Conservation (phyloP, 2,329 filamentous ascomycete species). For the Thielaviopsis euricoi region DNA sequence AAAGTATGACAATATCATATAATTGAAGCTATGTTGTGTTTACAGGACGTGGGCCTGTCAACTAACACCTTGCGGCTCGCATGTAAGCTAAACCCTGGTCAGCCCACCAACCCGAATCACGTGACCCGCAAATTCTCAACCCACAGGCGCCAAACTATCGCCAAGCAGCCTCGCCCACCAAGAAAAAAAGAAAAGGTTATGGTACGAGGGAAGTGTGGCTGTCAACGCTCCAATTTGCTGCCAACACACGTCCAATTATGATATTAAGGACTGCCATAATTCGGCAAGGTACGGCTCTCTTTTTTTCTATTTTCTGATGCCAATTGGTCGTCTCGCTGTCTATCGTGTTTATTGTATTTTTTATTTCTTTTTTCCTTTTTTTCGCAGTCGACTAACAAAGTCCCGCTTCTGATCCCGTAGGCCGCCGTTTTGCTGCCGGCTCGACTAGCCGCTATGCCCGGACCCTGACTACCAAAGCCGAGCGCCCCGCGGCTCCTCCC, state of each 20-base stretch:
- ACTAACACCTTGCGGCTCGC: neutral
- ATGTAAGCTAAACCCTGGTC: neutral
- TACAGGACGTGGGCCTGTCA: no score
- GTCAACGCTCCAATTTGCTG: neutral
- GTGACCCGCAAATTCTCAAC: constrained; percentile 6
- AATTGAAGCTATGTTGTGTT: no score
- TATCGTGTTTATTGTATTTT: neutral
- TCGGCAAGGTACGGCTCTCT: constrained; percentile 32
- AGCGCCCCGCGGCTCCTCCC: neutral
- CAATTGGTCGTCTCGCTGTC: neutral
- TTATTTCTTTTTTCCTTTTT: no score
- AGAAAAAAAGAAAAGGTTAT: constrained; percentile 2
- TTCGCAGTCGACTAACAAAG: neutral
- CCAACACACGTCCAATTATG: constrained; percentile 22
- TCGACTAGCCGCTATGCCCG: constrained; percentile 1
- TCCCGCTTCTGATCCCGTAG: neutral
- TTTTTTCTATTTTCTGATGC: neutral
- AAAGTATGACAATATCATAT: no score
- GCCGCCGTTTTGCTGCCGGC: constrained; percentile 4
- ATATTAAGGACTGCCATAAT: constrained; percentile 36
- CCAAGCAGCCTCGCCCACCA: constrained; percentile 11
- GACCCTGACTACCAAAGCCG: neutral
- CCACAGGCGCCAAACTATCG: constrained; percentile 15
- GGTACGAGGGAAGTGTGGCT: neutral
- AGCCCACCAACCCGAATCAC: constrained; percentile 1